Conservation (phyloP, 257 asterid species). For the Parsonsia alboflavescens region DNA sequence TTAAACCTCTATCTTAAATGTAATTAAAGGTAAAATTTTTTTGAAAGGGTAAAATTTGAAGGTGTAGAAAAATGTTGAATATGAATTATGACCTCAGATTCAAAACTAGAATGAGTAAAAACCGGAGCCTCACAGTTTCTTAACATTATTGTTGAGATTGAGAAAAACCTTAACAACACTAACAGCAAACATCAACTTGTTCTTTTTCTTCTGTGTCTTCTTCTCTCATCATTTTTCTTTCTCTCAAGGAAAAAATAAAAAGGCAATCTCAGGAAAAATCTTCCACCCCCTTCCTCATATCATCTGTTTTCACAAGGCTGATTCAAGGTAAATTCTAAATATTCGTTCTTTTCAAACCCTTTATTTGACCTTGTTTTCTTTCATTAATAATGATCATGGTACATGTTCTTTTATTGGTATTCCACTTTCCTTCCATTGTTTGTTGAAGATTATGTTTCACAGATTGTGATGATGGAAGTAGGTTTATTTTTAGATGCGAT, state of each 20-base stretch:
- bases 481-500: background rate
- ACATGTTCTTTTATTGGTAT: background rate
- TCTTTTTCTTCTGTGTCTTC: no score
- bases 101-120: slow-evolving; percentile 24
- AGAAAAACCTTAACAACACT: background rate
- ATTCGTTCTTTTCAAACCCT: background rate
- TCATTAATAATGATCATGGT: no score
- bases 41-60: slow-evolving; percentile 11
- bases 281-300: background rate
- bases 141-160: background rate
- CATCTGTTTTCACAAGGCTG: background rate
- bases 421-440: background rate
- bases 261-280: background rate
- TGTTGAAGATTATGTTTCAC: background rate
- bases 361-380: background rate
- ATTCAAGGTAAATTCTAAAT: slow-evolving; percentile 4
- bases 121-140: slow-evolving; percentile 17
- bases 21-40: background rate
- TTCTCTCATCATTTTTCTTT: background rate
- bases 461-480: background rate
- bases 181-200: background rate
- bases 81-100: slow-evolving; percentile 35
- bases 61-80: slow-evolving; percentile 39
- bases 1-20: background rate
- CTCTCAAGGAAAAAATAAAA: background rate